phyloP scores from a whole-genome alignment of 768 basidiomycete genomes.

The Suillus hirtellus region DNA sequence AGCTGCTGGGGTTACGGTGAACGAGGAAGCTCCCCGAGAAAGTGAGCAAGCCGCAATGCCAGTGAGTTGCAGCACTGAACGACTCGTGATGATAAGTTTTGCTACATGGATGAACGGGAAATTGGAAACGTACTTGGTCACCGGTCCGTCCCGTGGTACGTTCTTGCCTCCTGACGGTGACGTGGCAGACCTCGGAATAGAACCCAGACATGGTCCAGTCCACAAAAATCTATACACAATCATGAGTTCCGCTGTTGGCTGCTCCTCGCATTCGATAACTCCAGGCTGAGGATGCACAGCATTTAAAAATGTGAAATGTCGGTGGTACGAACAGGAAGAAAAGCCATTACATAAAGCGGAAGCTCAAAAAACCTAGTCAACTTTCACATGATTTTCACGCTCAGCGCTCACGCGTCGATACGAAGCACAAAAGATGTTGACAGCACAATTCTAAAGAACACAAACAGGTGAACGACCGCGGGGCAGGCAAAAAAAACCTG shows the following conservation, averaged over 20 bases:
- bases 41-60: slow-evolving; percentile 55
- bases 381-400: background rate
- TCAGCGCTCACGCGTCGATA: background rate
- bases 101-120: background rate
- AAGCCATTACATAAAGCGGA: no score
- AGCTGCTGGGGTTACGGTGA: slow-evolving; percentile 54
- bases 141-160: slow-evolving; percentile 45
- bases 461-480: slow-evolving; percentile 60
- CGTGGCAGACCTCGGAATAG: slow-evolving; percentile 53
- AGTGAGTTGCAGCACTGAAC: slow-evolving; percentile 57
- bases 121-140: slow-evolving; percentile 52
- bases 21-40: slow-evolving; percentile 51
- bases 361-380: no score
- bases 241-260: slow-evolving; percentile 44
- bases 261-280: background rate
- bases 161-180: slow-evolving; percentile 50
- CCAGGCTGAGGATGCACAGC: background rate
- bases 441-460: slow-evolving; percentile 11
- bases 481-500: slow-evolving; percentile 68
- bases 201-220: slow-evolving; percentile 60
- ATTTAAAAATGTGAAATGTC: background rate
- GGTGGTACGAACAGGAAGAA: no score
- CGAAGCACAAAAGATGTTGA: slow-evolving; percentile 7
- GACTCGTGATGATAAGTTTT: background rate
- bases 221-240: slow-evolving; percentile 57